These are phyloP conservation scores for Cutaneotrichosporon cavernicola DNA, from an alignment of 1,284 basidiomycete species.

Conservation along the genomic window DNA sequence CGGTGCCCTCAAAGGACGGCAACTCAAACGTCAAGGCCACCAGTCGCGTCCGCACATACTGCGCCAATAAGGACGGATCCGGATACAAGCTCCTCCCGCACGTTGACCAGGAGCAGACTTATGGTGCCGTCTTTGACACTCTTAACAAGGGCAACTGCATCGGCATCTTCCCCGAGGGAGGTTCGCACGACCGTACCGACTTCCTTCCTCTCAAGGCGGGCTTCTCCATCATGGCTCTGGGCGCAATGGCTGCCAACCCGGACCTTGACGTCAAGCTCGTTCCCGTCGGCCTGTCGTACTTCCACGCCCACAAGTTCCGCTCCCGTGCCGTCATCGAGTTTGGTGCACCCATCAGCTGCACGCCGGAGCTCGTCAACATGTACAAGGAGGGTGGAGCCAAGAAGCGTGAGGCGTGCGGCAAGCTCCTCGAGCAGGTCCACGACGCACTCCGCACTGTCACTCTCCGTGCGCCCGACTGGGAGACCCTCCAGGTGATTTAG, in stretches of 20 bases:
- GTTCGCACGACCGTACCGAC: slow-evolving; percentile 93
- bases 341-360: slow-evolving; percentile 85
- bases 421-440: slow-evolving; percentile 88
- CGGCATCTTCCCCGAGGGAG: slow-evolving; percentile 96
- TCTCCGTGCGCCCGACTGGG: slow-evolving; percentile 92
- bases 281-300: slow-evolving; percentile 91
- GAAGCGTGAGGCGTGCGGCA: slow-evolving; percentile 87
- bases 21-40: slow-evolving; percentile 70
- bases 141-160: slow-evolving; percentile 85
- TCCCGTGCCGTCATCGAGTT: slow-evolving; percentile 97
- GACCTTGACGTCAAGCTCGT: slow-evolving; percentile 84
- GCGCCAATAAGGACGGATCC: slow-evolving; percentile 57
- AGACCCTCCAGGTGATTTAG: slow-evolving; percentile 83
- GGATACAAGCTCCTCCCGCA: slow-evolving; percentile 76
- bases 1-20: slow-evolving; percentile 51
- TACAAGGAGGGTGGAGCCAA: slow-evolving; percentile 85
- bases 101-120: slow-evolving; percentile 93
- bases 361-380: slow-evolving; percentile 76
- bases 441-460: slow-evolving; percentile 98
- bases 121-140: slow-evolving; percentile 85
- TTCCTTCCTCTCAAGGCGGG: slow-evolving; percentile 93
- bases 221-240: slow-evolving; percentile 95
- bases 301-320: slow-evolving; percentile 91
- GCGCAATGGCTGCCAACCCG: slow-evolving; percentile 91
- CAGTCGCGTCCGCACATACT: slow-evolving; percentile 65